Conservation (phyloP, 2,329 filamentous ascomycete species). For the Albophoma yamanashiensis region DNA sequence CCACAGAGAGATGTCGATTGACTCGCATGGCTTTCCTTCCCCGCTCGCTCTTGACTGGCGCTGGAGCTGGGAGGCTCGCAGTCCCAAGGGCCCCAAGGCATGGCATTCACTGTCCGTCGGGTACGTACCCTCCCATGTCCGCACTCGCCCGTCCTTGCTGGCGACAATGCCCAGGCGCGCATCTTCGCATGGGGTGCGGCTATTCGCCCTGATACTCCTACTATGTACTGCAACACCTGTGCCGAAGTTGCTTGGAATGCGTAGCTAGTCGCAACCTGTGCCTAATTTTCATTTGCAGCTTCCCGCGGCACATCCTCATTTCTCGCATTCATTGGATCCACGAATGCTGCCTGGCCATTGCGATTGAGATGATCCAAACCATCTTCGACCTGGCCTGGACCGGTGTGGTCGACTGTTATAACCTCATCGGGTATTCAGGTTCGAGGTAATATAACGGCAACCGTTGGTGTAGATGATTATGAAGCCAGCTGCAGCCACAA, state of each 20-base stretch:
- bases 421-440: background rate
- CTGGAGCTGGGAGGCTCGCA: background rate
- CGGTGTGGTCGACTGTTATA: background rate
- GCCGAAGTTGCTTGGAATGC: background rate
- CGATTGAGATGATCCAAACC: background rate
- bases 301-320: background rate
- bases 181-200: background rate
- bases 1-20: background rate
- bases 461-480: background rate
- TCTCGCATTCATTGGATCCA: background rate
- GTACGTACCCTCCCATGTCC: background rate
- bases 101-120: background rate
- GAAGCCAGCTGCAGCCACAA: background rate
- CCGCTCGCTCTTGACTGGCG: background rate
- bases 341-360: background rate
- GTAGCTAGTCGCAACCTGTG: background rate
- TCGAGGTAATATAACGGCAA: background rate
- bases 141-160: background rate
- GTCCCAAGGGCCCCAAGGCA: background rate
- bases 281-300: background rate
- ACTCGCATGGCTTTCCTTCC: background rate
- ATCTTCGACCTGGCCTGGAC: background rate
- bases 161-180: background rate
- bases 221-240: background rate
- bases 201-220: background rate